Evolutionary conservation across 1,284 basidiomycete species (phyloP), one percentile per base, ranked within the genome.

Genomic region (Ustilago tritici): DNA sequence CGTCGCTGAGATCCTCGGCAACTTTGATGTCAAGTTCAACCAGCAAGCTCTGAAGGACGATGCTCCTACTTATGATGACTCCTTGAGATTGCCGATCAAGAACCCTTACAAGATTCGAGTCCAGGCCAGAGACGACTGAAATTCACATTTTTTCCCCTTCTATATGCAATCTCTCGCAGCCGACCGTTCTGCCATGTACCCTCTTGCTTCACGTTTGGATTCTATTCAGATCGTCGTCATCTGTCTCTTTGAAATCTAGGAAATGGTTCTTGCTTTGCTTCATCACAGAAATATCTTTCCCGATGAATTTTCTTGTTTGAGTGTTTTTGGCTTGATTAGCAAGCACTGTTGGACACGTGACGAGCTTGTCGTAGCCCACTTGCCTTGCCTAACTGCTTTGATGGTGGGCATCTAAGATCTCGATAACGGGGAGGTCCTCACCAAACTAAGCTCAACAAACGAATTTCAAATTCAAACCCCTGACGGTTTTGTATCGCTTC

Each of bases 71-170:
- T 78, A 70, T 31, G 77, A 73, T 53, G 77, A 79, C 41, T 76
- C 74, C 60, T 55, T 79, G 55, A 79, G 73, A 14, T 66, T 72
- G 40, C 76, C 76, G 1, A 61, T 79, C 60, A 66, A 72, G 63
- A 79, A 79, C 40, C 73, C 61, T 38, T 79, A 79, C 65, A 56
- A 50, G 54, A 56, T 79, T 28, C 66, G 70, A 5, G 62, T 79
- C 23, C 50, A 61, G 54, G 62, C 67, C 4, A 49, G 76, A 19
- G 67, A 74, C 38, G 75, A 77, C 52, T 77, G 41, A 61, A 41
- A 10, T 28, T 8, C 10, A 3, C 6, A 36, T 23, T 8, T 23
- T 8, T 31, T n/a, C 19, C 10, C 50, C 14, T 17, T 17, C 31
- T 43, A 28, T 53, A 32, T 5, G n/a, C 11, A 15, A 23, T 57